phyloP scores from a whole-genome alignment of 495 filamentous ascomycete genomes.

The Aspergillus heteromorphus region DNA sequence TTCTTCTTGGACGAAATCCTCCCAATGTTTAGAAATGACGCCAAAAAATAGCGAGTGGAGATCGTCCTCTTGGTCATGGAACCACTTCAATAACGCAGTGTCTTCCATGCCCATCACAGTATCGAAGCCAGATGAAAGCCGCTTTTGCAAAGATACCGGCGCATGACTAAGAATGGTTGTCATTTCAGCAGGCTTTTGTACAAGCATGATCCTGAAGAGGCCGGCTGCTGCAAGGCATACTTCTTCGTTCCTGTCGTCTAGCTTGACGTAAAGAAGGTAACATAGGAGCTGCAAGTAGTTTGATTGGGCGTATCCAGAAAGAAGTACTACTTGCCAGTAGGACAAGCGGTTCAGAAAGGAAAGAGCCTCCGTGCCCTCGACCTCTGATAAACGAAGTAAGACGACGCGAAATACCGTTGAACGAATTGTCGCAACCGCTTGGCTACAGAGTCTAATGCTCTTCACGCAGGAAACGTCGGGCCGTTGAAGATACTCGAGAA shows the following conservation, averaged over 20 bases:
- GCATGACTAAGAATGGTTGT: constrained; percentile 64
- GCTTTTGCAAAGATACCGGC: constrained; percentile 59
- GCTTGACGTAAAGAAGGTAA: constrained; percentile 81
- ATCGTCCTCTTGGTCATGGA: constrained; percentile 76
- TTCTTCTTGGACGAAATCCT: constrained; percentile 72
- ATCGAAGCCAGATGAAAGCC: constrained; percentile 72
- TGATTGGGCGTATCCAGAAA: constrained; percentile 69
- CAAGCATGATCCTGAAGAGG: constrained; percentile 83
- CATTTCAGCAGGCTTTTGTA: constrained; percentile 88
- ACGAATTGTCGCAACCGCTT: constrained; percentile 68
- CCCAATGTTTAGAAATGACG: constrained; percentile 74
- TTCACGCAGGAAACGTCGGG: constrained; percentile 78
- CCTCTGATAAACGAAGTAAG: constrained; percentile 76
- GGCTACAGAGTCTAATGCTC: constrained; percentile 80
- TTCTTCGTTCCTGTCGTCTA: constrained; percentile 57
- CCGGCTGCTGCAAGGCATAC: constrained; percentile 76
- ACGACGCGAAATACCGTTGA: constrained; percentile 69
- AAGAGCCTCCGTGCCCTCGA: constrained; percentile 62
- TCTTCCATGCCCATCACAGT: constrained; percentile 84
- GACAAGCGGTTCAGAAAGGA: constrained; percentile 73
- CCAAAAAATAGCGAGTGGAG: constrained; percentile 76
- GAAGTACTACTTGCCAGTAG: constrained; percentile 91
- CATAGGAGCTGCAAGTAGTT: constrained; percentile 77
- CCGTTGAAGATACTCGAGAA: constrained; percentile 83
- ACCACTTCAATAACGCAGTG: constrained; percentile 77